Evolutionary conservation across 306 rosid genomes (phyloP).

Genomic region (Glycyrrhiza uralensis): DNA sequence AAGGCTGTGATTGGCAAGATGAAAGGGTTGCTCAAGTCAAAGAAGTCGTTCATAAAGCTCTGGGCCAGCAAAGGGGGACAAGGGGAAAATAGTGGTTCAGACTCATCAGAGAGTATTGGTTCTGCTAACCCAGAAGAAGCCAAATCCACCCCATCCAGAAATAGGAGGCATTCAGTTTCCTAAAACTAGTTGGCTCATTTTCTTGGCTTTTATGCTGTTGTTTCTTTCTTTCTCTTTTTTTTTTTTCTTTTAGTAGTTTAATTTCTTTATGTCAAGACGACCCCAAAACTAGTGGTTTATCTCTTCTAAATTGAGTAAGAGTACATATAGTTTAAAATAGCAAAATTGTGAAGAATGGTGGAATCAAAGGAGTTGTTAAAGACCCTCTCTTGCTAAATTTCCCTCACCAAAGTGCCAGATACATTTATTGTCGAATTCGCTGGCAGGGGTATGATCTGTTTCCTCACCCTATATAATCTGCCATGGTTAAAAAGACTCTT

Average conservation of each 20-base stretch:
- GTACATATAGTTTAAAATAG: slow-evolving; percentile 48
- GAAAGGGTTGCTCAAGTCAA: slow-evolving; percentile 79
- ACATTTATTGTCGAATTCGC: too few relatives aligned
- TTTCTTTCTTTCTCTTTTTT: not conserved
- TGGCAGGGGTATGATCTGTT: not conserved
- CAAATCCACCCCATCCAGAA: slow-evolving; percentile 86
- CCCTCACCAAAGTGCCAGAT: too few relatives aligned
- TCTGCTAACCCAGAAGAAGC: slow-evolving; percentile 87
- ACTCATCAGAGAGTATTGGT: slow-evolving; percentile 79
- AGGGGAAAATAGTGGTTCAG: slow-evolving; percentile 89
- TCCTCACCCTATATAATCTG: too few relatives aligned
- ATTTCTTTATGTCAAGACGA: slow-evolving; percentile 31
- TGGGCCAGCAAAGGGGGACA: slow-evolving; percentile 86
- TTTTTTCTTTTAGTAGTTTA: too few relatives aligned
- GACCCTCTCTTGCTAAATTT: too few relatives aligned
- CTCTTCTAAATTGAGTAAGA: slow-evolving; percentile 37
- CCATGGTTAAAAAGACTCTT: too few relatives aligned
- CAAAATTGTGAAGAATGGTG: slow-evolving; percentile 32
- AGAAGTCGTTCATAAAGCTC: slow-evolving; percentile 69
- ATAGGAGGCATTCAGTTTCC: slow-evolving; percentile 93
- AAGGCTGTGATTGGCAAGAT: slow-evolving; percentile 75
- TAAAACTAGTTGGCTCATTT: slow-evolving; percentile 37
- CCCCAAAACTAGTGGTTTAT: slow-evolving; percentile 37
- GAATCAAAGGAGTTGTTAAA: slow-evolving; percentile 18
- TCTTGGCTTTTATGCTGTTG: slow-evolving; percentile 13